Evolutionary conservation across 2,329 filamentous ascomycete genomes (phyloP).

Genomic region (Arthrobotrys iridis): DNA sequence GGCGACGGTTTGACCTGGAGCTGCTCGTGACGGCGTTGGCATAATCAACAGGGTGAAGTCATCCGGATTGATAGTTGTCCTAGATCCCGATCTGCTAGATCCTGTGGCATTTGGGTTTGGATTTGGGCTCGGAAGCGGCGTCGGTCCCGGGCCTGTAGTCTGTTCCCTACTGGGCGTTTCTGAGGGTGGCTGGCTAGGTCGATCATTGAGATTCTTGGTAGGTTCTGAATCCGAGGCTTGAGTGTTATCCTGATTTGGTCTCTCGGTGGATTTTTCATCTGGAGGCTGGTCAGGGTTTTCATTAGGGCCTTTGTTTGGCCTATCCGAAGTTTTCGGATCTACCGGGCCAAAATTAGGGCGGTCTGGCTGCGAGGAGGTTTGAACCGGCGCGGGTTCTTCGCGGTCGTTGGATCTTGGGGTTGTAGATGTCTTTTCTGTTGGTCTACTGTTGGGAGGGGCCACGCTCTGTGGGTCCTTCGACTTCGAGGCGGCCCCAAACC

Average conservation of each 20-base stretch:
- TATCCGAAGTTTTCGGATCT: not conserved
- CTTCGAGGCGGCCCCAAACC: not conserved
- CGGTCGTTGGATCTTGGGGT: not conserved
- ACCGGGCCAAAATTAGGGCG: not conserved
- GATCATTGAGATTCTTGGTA: too few relatives aligned
- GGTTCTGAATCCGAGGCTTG: not conserved
- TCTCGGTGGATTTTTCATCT: not conserved
- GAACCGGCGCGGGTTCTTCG: not conserved
- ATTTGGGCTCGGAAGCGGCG: constrained; percentile 11
- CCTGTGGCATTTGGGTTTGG: constrained; percentile 17
- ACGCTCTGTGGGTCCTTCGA: not conserved
- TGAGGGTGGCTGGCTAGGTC: not conserved
- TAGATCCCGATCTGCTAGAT: not conserved
- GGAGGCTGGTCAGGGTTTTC: not conserved
- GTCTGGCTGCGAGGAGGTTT: not conserved
- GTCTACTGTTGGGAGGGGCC: not conserved
- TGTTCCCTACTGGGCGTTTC: not conserved
- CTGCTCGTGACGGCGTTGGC: not conserved
- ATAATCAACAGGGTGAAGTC: constrained; percentile 21
- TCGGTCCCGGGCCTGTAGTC: not conserved
- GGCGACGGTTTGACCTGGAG: constrained; percentile 22
- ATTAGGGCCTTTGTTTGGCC: not conserved
- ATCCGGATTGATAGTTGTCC: constrained; percentile 16
- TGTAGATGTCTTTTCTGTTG: not conserved
- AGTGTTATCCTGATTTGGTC: not conserved